Evolutionary conservation across 495 filamentous ascomycete species (phyloP), one percentile per base, ranked within the genome.

Genomic region (Usnea hakonensis): DNA sequence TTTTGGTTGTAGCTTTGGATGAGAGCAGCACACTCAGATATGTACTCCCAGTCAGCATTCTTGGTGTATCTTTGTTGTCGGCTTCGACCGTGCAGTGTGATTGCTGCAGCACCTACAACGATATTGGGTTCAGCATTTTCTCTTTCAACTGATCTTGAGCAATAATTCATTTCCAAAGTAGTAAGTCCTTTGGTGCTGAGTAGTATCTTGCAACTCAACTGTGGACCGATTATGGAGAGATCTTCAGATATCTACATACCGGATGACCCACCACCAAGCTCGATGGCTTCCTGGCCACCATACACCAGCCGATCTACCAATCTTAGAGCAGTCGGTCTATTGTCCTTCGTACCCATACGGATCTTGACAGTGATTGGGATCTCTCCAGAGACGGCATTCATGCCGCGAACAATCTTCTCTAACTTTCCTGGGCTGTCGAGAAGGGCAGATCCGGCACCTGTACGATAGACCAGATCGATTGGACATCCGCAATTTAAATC

Each of bases 401-500:
- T 97, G 66, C 93, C 94, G 33, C 90, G 79, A 58, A 97, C 79
- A 67, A 96, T 97, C 73, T 91, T 90, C 68, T 96, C 89, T 43
- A 98, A 73, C 72, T 95, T 96, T 33, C 82, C 81, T 44, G 81
- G 87, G 43, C 83, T 78, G 63, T 97, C 94, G 17, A 98, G 83
- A 1, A 98, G 83, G n/a, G 89, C 91, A n/a, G 93, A 96, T 4
- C 94, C 94, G 26, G 90, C 89, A 48, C 94, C 94, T 41, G 87
- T 79, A 43, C 88, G 82, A 77, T 83, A 96, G 46, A 98, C 85
- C 59, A 96, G 81, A 65, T 98, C 93, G 69, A 98, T 96, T 19
- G 94, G 94, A 69, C 94, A 98, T 36, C 94, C 94, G 68, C 93
- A 96, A 75, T 98, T 98, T 62, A 98, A 74, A 69, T 98, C 94